phyloP scores from a whole-genome alignment of 2,329 filamentous ascomycete genomes.

The Phyllosticta citriasiana region DNA sequence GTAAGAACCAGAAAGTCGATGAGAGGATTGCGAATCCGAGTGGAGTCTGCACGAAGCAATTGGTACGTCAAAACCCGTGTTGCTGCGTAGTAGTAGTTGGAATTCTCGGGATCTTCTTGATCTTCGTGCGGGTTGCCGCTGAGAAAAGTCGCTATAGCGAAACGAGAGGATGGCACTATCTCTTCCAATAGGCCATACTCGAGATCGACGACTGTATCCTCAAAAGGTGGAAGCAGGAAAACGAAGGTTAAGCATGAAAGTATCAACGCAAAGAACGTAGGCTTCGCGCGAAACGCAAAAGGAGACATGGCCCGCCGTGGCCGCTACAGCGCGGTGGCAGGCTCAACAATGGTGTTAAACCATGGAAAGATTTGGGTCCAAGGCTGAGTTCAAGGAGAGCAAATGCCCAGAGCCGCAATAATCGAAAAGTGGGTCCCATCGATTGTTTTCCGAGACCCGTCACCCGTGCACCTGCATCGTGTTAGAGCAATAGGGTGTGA shows the following conservation, averaged over 20 bases:
- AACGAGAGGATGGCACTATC: slow-evolving; percentile 7
- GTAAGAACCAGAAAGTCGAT: slow-evolving; percentile 30
- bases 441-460: neutral
- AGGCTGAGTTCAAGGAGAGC: neutral
- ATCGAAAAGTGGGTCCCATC: neutral
- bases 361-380: neutral
- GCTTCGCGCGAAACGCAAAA: neutral
- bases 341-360: neutral
- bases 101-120: slow-evolving; percentile 4
- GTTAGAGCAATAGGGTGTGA: neutral
- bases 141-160: slow-evolving; percentile 31
- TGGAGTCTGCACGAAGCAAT: slow-evolving; percentile 18
- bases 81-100: slow-evolving; percentile 24
- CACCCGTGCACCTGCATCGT: neutral
- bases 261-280: neutral
- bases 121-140: slow-evolving; percentile 18
- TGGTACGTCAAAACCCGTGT: slow-evolving; percentile 23
- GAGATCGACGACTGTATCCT: neutral
- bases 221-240: neutral
- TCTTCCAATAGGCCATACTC: slow-evolving; percentile 6
- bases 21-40: slow-evolving; percentile 16
- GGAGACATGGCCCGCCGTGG: neutral
- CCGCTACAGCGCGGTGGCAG: neutral
- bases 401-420: neutral
- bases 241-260: neutral